These are phyloP conservation scores for Epichloe scottii DNA, from an alignment of 2,329 filamentous ascomycete species.

Conservation along the genomic window DNA sequence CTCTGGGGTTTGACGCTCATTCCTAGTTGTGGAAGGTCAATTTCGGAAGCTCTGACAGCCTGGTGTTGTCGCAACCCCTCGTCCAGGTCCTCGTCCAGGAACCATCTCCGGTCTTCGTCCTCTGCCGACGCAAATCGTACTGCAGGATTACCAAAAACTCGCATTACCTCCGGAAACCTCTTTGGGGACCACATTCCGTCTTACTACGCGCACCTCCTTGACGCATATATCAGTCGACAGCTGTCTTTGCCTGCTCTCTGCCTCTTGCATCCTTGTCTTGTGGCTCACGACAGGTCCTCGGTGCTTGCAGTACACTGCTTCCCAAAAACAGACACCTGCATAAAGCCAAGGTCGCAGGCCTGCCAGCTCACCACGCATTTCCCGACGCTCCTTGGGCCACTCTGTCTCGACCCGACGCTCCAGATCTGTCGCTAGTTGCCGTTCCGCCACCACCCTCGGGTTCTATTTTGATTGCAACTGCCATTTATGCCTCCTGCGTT, in stretches of 20 bases:
- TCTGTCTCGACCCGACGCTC: conserved; percentile 6
- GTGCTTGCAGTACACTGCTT: conserved; percentile 1
- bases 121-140: not conserved
- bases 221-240: not conserved
- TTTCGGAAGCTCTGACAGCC: not conserved
- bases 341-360: conserved; percentile 3
- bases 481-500: not conserved
- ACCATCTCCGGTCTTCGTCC: not conserved
- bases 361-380: conserved; percentile 8
- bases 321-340: conserved; percentile 7
- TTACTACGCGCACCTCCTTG: not conserved
- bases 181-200: not conserved
- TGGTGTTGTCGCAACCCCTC: conserved; percentile 1
- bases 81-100: not conserved
- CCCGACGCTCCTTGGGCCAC: not conserved
- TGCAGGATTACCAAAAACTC: not conserved
- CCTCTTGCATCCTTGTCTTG: not conserved
- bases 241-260: not conserved
- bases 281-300: conserved; percentile 5
- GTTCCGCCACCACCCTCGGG: conserved; percentile 2
- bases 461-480: not conserved
- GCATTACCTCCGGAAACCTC: not conserved
- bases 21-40: not conserved
- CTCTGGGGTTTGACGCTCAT: not conserved
- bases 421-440: conserved; percentile 6